Conservation (phyloP, 2,329 filamentous ascomycete genomes). For the Xylariales sp. region DNA sequence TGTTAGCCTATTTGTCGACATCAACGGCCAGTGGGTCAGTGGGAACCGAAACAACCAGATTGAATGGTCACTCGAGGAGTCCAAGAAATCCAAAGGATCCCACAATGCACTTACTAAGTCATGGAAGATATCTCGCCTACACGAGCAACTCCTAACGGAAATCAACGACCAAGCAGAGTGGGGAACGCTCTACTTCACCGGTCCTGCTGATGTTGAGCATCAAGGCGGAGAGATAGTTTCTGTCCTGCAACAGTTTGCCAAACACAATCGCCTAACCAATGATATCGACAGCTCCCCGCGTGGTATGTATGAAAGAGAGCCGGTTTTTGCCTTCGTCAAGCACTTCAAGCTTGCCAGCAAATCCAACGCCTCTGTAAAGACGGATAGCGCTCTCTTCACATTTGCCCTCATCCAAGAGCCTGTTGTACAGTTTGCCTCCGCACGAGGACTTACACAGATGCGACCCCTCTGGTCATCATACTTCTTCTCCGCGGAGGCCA, state of each 20-base stretch:
- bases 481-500: slow-evolving; percentile 57
- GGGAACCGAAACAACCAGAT: slow-evolving; percentile 67
- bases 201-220: slow-evolving; percentile 61
- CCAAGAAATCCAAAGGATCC: slow-evolving; percentile 24
- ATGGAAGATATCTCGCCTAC: slow-evolving; percentile 57
- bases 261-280: slow-evolving; percentile 62
- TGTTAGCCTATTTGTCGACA: slow-evolving; percentile 61
- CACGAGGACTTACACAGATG: slow-evolving; percentile 73
- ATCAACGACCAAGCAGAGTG: slow-evolving; percentile 73
- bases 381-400: slow-evolving; percentile 66
- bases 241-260: slow-evolving; percentile 66
- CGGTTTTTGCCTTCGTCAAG: slow-evolving; percentile 76
- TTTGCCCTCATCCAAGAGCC: slow-evolving; percentile 74
- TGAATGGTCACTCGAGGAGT: slow-evolving; percentile 59
- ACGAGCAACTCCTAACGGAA: slow-evolving; percentile 71
- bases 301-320: slow-evolving; percentile 70
- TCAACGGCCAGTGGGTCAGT: slow-evolving; percentile 79
- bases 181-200: slow-evolving; percentile 76
- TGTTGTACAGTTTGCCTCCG: slow-evolving; percentile 73
- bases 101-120: slow-evolving; percentile 50
- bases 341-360: slow-evolving; percentile 47
- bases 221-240: slow-evolving; percentile 65
- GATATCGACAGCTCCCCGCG: slow-evolving; percentile 63
- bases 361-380: slow-evolving; percentile 22
- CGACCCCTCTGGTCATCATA: slow-evolving; percentile 75